Percentiles rank a stretch among this genome's conserved stretches.
Evolutionary conservation across 2,329 filamentous ascomycete species (phyloP).

Genomic region (Thielaviopsis populi): DNA sequence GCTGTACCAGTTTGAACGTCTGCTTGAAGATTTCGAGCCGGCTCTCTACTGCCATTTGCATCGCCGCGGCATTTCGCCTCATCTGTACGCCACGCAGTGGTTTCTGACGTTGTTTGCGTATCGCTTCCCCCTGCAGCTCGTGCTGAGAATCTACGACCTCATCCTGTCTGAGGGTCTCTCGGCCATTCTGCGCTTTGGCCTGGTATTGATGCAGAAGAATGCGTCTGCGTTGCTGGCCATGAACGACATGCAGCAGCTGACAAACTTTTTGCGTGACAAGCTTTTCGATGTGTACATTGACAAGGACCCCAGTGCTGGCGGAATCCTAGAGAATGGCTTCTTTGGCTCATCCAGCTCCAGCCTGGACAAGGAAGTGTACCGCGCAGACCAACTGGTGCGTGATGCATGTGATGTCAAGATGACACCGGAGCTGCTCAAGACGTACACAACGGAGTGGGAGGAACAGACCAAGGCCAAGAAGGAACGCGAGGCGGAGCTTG

Average conservation of each 20-base stretch:
- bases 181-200: slow-evolving; percentile 85
- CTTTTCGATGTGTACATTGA: slow-evolving; percentile 97
- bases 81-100: slow-evolving; percentile 96
- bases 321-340: slow-evolving; percentile 89
- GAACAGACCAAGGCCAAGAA: slow-evolving; percentile 73
- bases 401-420: slow-evolving; percentile 84
- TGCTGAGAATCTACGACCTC: slow-evolving; percentile 90
- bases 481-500: slow-evolving; percentile 68
- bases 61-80: slow-evolving; percentile 71
- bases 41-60: slow-evolving; percentile 89
- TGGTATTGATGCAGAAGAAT: slow-evolving; percentile 95
- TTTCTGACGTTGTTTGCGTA: slow-evolving; percentile 98
- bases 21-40: slow-evolving; percentile 87
- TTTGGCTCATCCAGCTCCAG: slow-evolving; percentile 85
- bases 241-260: slow-evolving; percentile 81
- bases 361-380: slow-evolving; percentile 88
- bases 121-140: slow-evolving; percentile 87
- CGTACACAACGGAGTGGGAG: slow-evolving; percentile 80
- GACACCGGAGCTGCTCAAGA: slow-evolving; percentile 63
- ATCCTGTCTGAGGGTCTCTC: slow-evolving; percentile 87
- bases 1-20: slow-evolving; percentile 85
- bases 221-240: slow-evolving; percentile 60
- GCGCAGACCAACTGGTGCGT: slow-evolving; percentile 80
- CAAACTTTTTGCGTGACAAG: slow-evolving; percentile 81
- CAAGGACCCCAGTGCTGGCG: slow-evolving; percentile 78